A percentile compares a stretch with the other conserved stretches of the same genome.
phyloP scores from a whole-genome alignment of 495 filamentous ascomycete genomes.

The Recurvomyces mirabilis region DNA sequence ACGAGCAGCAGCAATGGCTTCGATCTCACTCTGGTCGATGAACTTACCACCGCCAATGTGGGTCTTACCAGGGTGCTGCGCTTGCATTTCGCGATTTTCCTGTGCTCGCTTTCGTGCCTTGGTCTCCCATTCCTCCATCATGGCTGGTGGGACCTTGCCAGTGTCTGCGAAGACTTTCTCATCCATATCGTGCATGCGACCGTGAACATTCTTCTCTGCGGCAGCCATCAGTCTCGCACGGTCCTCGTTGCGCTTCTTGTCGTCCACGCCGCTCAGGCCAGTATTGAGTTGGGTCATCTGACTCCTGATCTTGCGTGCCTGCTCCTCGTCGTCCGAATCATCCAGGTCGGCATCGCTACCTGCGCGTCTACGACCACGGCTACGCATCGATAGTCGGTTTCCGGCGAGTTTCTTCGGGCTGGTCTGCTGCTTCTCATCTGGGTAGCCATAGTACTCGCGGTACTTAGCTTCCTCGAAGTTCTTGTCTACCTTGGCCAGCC shows the following conservation, averaged over 20 bases:
- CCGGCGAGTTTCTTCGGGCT: conserved; percentile 19
- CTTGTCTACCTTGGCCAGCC: conserved; percentile 60
- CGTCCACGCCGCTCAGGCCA: conserved; percentile 57
- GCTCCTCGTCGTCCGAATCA: conserved; percentile 51
- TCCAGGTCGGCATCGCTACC: conserved; percentile 53
- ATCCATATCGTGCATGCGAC: conserved; percentile 66
- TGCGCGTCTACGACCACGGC: conserved; percentile 47
- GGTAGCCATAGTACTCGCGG: conserved; percentile 59
- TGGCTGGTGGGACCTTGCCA: conserved; percentile 58
- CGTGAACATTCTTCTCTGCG: conserved; percentile 75
- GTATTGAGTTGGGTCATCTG: conserved; percentile 70
- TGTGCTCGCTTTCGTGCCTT: conserved; percentile 57
- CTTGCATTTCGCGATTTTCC: conserved; percentile 48
- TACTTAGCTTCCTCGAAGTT: conserved; percentile 51
- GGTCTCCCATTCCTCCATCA: conserved; percentile 66
- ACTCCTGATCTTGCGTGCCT: conserved; percentile 59
- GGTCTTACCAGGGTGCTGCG: conserved; percentile 50
- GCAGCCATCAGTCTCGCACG: conserved; percentile 61
- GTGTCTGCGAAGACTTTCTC: conserved; percentile 64
- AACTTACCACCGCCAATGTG: conserved; percentile 72
- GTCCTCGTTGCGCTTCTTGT: conserved; percentile 61
- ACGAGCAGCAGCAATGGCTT: conserved; percentile 64
- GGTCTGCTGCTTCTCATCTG: conserved; percentile 33
- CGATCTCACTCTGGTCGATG: conserved; percentile 67
- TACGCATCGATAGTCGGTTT: conserved; percentile 42